phyloP scores from a whole-genome alignment of 768 basidiomycete genomes.

The Trametes maxima region DNA sequence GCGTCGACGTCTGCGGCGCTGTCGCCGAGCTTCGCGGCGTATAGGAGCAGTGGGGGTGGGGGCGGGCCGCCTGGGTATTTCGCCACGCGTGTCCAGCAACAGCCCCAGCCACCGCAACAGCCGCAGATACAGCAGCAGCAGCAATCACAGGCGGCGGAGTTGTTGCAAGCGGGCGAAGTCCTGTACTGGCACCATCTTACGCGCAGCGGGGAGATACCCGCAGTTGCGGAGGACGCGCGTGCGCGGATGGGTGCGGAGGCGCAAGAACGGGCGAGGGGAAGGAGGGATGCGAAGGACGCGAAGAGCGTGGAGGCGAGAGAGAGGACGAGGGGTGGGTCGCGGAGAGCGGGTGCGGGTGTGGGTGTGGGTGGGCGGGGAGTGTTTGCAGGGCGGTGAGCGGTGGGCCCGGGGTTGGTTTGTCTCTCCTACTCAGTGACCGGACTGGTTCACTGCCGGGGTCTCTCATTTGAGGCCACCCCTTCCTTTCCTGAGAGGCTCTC shows the following conservation, averaged over 20 bases:
- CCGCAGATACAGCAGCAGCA: slow-evolving; percentile 38
- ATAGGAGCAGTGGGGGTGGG: neutral
- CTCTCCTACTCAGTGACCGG: too few species aligned
- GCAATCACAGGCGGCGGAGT: slow-evolving; percentile 33
- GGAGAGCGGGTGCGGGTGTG: neutral
- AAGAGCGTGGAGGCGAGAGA: neutral
- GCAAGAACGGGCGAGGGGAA: slow-evolving; percentile 24
- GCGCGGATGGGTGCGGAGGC: slow-evolving; percentile 40
- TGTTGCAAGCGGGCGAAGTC: slow-evolving; percentile 56
- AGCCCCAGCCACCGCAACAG: slow-evolving; percentile 32
- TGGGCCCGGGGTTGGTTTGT: neutral
- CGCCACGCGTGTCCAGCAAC: neutral
- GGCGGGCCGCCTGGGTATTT: neutral
- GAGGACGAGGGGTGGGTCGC: neutral
- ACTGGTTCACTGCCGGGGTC: too few species aligned
- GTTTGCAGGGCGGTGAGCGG: slow-evolving; percentile 5
- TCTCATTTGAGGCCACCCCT: too few species aligned
- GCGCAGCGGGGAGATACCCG: slow-evolving; percentile 72
- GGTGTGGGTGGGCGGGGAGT: neutral
- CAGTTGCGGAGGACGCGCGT: slow-evolving; percentile 61
- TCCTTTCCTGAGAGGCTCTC: too few species aligned
- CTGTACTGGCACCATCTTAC: slow-evolving; percentile 79
- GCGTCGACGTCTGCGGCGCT: slow-evolving; percentile 15
- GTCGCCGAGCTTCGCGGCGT: neutral
- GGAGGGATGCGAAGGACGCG: neutral